Evolutionary conservation across 129 eudicot species (phyloP), one percentile per base, ranked within the genome.

Genomic region (Rutidosis leptorrhynchoides): DNA sequence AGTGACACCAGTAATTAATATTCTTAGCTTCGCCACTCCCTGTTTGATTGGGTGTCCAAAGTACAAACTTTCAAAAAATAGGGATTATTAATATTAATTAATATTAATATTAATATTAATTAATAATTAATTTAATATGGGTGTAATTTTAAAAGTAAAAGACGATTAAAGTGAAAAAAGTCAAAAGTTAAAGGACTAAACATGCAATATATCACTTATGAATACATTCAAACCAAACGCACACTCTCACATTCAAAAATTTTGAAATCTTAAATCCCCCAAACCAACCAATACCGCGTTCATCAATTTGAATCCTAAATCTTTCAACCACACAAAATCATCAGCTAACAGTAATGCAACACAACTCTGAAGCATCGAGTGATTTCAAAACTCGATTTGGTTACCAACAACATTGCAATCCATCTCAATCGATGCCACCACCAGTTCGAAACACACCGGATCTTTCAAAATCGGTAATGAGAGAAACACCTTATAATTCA

Each of bases 321-420:
- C 65, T 26, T 27, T 66, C 46, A 5, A 8, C 6, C 59, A 20
- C 59, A 20, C 30, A 55, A 23, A 21, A 9, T 37, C 65, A 51
- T 10, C 74, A 59, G 56, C 78, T 42, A 49, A 62, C 29, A 52
- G 14, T 5, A 61, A 81, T 81, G 89, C 89, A 86, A 24, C 78
- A 83, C 73, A 68, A 81, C 3, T 81, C 87, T 0, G 95, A 84
- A 58, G 59, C 89, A 16, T 78, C 85, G 21, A 81, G 78, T 58
- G 84, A 83, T 1, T 64, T 77, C 29, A 87, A 83, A 66, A 40
- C 78, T 28, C 65, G 87, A 64, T 73, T 84, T 27, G 85, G 86
- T 8, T 83, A 72, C 76, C 84, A 80, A 42, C 67, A 74, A 58
- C 72, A 74, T 11, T 55, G 67, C 60, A 64, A 82, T 68, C 75